Evolutionary conservation across 441 rosid genomes (phyloP).

Genomic region (Euphorbia schlechtendalii): DNA sequence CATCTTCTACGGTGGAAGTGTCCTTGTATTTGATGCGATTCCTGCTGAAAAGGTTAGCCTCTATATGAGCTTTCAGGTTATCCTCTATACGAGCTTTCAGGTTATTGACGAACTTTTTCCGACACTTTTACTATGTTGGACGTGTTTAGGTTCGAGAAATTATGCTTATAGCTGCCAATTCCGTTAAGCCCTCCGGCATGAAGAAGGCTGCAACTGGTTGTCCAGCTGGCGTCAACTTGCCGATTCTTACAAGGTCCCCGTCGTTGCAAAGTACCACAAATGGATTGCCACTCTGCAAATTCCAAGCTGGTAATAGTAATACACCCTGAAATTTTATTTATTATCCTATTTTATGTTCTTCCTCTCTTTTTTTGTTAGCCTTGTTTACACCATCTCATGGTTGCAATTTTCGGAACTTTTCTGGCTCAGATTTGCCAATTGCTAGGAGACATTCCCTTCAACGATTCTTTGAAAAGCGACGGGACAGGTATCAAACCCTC

Average conservation of each 20-base stretch:
- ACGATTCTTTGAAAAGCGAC: slow-evolving; percentile 79
- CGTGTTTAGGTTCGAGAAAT: slow-evolving; percentile 56
- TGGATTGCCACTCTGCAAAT: slow-evolving; percentile 53
- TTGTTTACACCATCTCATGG: slow-evolving; percentile 3
- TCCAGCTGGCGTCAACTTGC: slow-evolving; percentile 38
- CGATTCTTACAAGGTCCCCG: slow-evolving; percentile 75
- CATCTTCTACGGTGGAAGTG: slow-evolving; percentile 75
- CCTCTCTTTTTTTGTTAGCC: neutral
- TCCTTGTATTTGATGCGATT: slow-evolving; percentile 60
- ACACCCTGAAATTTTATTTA: slow-evolving; percentile 6
- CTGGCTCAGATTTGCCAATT: slow-evolving; percentile 61
- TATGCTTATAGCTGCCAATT: slow-evolving; percentile 48
- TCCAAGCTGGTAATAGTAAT: slow-evolving; percentile 72
- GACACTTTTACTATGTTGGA: neutral
- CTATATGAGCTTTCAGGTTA: neutral
- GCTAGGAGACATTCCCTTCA: slow-evolving; percentile 90
- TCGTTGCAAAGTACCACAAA: slow-evolving; percentile 69
- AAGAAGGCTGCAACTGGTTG: slow-evolving; percentile 33
- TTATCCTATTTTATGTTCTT: neutral
- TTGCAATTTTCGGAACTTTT: slow-evolving; percentile 11
- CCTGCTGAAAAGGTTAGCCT: slow-evolving; percentile 61
- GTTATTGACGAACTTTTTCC: neutral
- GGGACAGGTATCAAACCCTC: slow-evolving; percentile 64
- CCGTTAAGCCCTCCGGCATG: slow-evolving; percentile 43
- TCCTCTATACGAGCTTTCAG: too few relatives aligned